These are phyloP conservation scores for Dispira parvispora DNA, from an alignment of 192 early-diverging fungal genomes.

Conservation along the genomic window DNA sequence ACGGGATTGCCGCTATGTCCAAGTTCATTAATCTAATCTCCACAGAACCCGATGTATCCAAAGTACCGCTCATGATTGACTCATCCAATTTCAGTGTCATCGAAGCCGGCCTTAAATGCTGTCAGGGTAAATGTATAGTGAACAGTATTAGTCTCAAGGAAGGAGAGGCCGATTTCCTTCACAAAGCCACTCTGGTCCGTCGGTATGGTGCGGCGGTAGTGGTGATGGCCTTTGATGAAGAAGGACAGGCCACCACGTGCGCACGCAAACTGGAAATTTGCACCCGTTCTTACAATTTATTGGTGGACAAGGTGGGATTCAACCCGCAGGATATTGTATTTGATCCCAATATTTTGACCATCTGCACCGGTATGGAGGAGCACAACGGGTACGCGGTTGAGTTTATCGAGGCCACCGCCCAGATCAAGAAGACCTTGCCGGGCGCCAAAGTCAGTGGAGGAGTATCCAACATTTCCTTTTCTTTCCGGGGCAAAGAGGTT, in stretches of 20 bases:
- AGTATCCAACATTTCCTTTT: constrained; percentile 95
- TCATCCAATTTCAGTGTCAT: constrained; percentile 97
- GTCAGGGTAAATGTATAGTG: constrained; percentile 95
- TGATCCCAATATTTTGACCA: constrained; percentile 92
- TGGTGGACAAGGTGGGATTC: constrained; percentile 73
- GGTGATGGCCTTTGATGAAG: constrained; percentile 96
- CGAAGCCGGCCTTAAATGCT: constrained; percentile 86
- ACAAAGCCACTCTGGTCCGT: constrained; percentile 73
- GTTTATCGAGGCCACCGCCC: constrained; percentile 60
- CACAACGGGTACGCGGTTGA: constrained; percentile 93
- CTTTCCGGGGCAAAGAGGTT: constrained; percentile 87
- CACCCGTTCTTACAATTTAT: constrained; percentile 73
- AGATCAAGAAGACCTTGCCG: constrained; percentile 67
- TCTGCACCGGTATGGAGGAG: constrained; percentile 94
- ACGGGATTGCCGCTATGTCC: constrained; percentile 85
- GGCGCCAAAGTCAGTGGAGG: constrained; percentile 90
- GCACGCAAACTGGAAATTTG: constrained; percentile 82
- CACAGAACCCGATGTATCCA: constrained; percentile 84
- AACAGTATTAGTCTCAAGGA: constrained; percentile 95
- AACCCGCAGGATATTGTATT: constrained; percentile 71
- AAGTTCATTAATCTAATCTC: constrained; percentile 86
- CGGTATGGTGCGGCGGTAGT: constrained; percentile 91
- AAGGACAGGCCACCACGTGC: constrained; percentile 72
- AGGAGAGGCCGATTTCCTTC: constrained; percentile 81
- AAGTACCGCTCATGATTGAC: constrained; percentile 82